Evolutionary conservation across 257 asterid species (phyloP), one percentile per base, ranked within the genome.

Genomic region (Nicotiana tabacum): DNA sequence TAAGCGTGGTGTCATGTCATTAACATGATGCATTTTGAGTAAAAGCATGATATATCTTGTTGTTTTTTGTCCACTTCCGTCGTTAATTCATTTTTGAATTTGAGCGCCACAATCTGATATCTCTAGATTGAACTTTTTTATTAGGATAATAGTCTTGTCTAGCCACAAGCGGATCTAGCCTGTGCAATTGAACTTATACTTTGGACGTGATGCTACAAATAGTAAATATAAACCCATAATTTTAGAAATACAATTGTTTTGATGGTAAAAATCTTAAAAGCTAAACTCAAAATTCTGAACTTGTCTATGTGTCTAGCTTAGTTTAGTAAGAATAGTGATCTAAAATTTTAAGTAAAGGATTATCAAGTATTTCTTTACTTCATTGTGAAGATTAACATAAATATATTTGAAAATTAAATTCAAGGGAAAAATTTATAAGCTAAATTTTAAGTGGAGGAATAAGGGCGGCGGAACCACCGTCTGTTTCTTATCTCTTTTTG

Each of bases 1-100:
- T 66, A 30, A 68, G 11, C 78, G 84, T 85, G 80, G 82, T 24
- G 85, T 84, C 74, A 68, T 53, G 82, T 77, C 77, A 56, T 4
- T 55, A 35, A 15, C 37, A 60, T 82, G 83, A 81, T 77, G 76
- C 82, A 24, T 60, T 39, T 68, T 29, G 43, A 33, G 61, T n/a
- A 11, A 56, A 61, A 80, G 80, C 60, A 24, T 64, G 46, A 56
- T 37, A 16, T 61, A 66, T 51, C 37, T 56, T 64, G n/a, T 30
- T 65, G 17, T 57, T 16, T 21, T 56, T 72, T 2, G 37, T 21
- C 60, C 78, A 39, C 35, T 43, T 21, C 46, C 12, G 6, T 46
- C 15, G 0, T 72, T 72, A 72, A 48, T 13, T 74, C 64, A 24
- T 15, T 48, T 74, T 74, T 27, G 80, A 74, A 74, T 74, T 74